Percentiles rank a stretch among this genome's conserved stretches.
Conservation (phyloP, 805 yeast genomes). For the Torulaspora microellipsoides region DNA sequence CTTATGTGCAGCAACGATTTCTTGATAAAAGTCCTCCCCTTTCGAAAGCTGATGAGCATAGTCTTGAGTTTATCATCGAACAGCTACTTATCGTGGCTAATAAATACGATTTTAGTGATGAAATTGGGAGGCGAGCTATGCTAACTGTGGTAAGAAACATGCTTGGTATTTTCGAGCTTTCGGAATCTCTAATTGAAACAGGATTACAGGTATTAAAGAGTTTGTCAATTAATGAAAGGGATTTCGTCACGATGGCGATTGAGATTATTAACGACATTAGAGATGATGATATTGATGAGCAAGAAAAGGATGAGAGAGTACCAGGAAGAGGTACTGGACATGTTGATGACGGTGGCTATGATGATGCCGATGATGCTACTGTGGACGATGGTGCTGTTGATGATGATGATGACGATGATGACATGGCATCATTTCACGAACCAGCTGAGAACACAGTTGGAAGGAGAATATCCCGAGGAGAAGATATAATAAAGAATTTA, state of each 20-base stretch:
- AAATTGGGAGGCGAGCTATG: slow-evolving; percentile 80
- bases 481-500: slow-evolving; percentile 16
- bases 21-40: slow-evolving; percentile 9
- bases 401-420: slow-evolving; percentile 31
- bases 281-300: slow-evolving; percentile 51
- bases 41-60: slow-evolving; percentile 45
- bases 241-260: slow-evolving; percentile 77
- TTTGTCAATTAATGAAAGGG: slow-evolving; percentile 72
- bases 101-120: slow-evolving; percentile 82
- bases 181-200: slow-evolving; percentile 49
- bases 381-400: slow-evolving; percentile 17
- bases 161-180: slow-evolving; percentile 52
- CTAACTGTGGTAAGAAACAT: slow-evolving; percentile 53
- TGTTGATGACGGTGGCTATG: slow-evolving; percentile 15
- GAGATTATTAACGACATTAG: slow-evolving; percentile 83
- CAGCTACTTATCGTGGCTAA: slow-evolving; percentile 66
- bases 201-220: slow-evolving; percentile 63
- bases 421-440: slow-evolving; percentile 45
- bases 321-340: slow-evolving; percentile 2
- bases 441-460: slow-evolving; percentile 39
- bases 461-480: slow-evolving; percentile 21
- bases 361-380: slow-evolving; percentile 9
- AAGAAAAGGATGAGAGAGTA: slow-evolving; percentile 27
- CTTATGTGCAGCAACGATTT: slow-evolving; percentile 50
- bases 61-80: slow-evolving; percentile 66